These are phyloP conservation scores for Rhododendron ferrugineum DNA, from an alignment of 148 eudicot genomes.

Conservation along the genomic window DNA sequence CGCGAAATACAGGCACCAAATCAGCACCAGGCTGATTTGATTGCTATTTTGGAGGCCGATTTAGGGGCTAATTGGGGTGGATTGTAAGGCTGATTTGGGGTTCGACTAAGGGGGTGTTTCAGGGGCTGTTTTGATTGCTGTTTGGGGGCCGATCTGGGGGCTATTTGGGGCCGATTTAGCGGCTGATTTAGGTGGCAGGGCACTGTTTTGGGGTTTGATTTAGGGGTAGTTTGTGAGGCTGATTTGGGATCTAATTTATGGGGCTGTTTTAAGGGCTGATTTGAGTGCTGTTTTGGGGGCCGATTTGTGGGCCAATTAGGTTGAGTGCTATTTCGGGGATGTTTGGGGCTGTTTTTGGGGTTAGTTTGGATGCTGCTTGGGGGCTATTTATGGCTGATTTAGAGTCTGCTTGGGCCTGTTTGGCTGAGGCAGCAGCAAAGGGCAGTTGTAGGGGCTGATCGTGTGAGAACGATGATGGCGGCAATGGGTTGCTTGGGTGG, in stretches of 20 bases:
- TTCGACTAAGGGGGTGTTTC: background rate
- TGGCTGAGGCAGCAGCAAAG: background rate
- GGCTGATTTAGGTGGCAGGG: background rate
- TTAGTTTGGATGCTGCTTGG: no score
- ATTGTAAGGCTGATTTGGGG: background rate
- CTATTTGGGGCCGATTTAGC: no score
- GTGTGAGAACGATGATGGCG: background rate
- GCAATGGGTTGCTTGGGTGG: background rate
- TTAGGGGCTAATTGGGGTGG: background rate
- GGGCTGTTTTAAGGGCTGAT: no score
- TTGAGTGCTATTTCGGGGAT: no score
- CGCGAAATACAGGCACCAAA: constrained; percentile 56
- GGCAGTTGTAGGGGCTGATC: background rate
- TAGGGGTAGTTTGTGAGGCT: background rate
- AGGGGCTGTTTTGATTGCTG: background rate
- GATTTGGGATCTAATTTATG: background rate
- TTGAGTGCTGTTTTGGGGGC: no score
- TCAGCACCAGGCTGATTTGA: background rate
- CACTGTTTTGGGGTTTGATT: background rate
- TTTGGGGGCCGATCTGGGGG: background rate
- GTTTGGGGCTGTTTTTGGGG: no score
- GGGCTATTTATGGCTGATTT: no score
- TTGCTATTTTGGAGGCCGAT: background rate
- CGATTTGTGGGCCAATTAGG: no score
- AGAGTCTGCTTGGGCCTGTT: background rate